Evolutionary conservation across 2,329 filamentous ascomycete species (phyloP), one percentile per base, ranked within the genome.

Genomic region (Colletotrichum shisoi): DNA sequence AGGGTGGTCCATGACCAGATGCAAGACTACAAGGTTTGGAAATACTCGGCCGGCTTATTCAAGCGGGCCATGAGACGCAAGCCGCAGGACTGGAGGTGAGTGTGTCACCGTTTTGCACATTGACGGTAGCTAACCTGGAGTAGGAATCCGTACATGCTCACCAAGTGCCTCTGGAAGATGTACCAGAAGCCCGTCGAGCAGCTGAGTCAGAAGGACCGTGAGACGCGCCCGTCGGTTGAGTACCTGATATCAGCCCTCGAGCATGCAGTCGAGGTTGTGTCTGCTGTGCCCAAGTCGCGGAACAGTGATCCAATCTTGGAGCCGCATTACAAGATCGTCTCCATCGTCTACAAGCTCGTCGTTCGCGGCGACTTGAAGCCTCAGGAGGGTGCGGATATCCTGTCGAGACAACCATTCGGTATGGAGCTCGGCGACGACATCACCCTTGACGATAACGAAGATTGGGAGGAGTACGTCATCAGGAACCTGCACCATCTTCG

Each of bases 261-360:
- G 70, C 81, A 80, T 65, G 79, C 84, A 1, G 79, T 87, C 21
- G 75, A 82, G 61, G 80, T 85, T 1, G 84, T 85, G 1, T 78
- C 80, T 7, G 80, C 79, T 19, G 76, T 85, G 37, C 83, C 84
- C 34, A 87, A 87, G 70, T 84, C 84, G 4, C 80, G 85, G 15
- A 81, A 83, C 74, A 88, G 84, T 21, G 93, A 97, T 68, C 93
- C 92, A 0, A 89, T 96, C 27, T 84, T 97, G 17, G 94, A 97
- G 75, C 94, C 94, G 3, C 93, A 97, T 75, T 97, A 96, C 82
- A 97, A 96, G 79, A 89, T 97, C 21, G 85, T 95, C 42, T 91
- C 91, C 2, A 82, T 95, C 24, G 80, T 93, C 7, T 89, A 96
- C 79, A 97, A 97, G 76, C 84, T 97, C 27, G 91, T 96, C 17